Evolutionary conservation across 2,329 filamentous ascomycete species (phyloP).

Genomic region (Pyricularia pennisetigena): DNA sequence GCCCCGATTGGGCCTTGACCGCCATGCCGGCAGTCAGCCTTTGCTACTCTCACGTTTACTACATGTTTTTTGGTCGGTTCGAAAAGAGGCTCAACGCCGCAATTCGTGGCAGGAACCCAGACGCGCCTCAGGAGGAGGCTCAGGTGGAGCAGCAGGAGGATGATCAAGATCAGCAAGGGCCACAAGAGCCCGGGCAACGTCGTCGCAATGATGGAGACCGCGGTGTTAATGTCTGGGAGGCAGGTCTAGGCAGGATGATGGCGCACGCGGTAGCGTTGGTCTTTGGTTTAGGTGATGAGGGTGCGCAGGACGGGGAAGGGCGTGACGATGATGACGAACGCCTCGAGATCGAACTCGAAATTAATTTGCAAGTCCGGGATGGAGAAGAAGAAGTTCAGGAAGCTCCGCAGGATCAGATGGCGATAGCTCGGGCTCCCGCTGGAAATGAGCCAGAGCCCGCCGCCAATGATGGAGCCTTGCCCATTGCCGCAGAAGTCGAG

Average conservation of each 20-base stretch:
- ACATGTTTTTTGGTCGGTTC: slow-evolving; percentile 32
- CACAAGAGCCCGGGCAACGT: slow-evolving; percentile 1
- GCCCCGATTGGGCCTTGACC: slow-evolving; percentile 38
- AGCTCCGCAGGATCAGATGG: neutral
- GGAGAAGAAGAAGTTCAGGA: slow-evolving; percentile 2
- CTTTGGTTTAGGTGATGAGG: slow-evolving; percentile 9
- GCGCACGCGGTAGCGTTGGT: neutral
- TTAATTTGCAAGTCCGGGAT: slow-evolving; percentile 1
- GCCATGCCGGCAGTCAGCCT: slow-evolving; percentile 34
- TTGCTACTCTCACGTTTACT: slow-evolving; percentile 34
- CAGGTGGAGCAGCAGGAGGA: slow-evolving; percentile 3
- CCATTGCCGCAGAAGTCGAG: neutral
- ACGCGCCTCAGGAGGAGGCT: neutral
- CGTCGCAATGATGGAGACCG: slow-evolving; percentile 11
- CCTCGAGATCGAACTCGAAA: slow-evolving; percentile 5
- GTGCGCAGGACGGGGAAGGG: slow-evolving; percentile 27
- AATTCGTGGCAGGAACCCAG: slow-evolving; percentile 12
- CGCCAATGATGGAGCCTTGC: neutral
- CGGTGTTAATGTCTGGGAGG: slow-evolving; percentile 13
- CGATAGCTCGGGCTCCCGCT: neutral
- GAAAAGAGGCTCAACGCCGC: slow-evolving; percentile 37
- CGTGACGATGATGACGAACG: slow-evolving; percentile 14
- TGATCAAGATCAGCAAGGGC: neutral
- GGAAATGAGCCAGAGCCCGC: neutral
- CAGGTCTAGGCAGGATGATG: slow-evolving; percentile 11